Evolutionary conservation across 2,329 filamentous ascomycete species (phyloP).

Genomic region (Xylariaceae sp.): DNA sequence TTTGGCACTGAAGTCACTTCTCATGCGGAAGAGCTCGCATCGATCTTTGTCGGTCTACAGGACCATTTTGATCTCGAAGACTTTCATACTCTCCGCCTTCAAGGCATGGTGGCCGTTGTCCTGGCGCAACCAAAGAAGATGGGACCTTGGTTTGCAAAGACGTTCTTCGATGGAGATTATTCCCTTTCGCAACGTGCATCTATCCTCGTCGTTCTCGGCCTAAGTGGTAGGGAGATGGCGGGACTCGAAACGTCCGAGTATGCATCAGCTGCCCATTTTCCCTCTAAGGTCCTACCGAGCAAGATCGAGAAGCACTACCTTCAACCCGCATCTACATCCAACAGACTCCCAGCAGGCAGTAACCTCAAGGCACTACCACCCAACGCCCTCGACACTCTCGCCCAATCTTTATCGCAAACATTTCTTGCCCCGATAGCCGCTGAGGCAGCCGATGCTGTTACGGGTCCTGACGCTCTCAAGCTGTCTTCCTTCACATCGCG

Average conservation of each 20-base stretch:
- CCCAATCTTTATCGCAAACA: constrained; percentile 59
- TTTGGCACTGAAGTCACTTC: constrained; percentile 85
- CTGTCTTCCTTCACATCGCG: constrained; percentile 82
- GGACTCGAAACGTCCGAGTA: constrained; percentile 61
- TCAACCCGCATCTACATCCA: constrained; percentile 26
- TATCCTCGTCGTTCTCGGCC: constrained; percentile 73
- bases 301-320: constrained; percentile 69
- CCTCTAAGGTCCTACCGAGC: constrained; percentile 71
- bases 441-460: constrained; percentile 69
- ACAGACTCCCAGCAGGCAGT: constrained; percentile 27
- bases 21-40: constrained; percentile 74
- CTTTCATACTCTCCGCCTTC: constrained; percentile 69
- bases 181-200: constrained; percentile 78
- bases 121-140: constrained; percentile 70
- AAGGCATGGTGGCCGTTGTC: constrained; percentile 76
- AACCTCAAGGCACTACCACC: constrained; percentile 47
- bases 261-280: constrained; percentile 54
- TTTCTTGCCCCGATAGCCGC: constrained; percentile 81
- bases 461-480: constrained; percentile 80
- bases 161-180: constrained; percentile 89
- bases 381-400: constrained; percentile 62
- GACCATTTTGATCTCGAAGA: constrained; percentile 77
- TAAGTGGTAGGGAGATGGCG: constrained; percentile 78
- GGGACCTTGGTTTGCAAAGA: constrained; percentile 76
- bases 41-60: constrained; percentile 70